Base-by-base conservation (phyloP, 2,329 filamentous ascomycete genomes). In the Ceratocystis destructans region DNA sequence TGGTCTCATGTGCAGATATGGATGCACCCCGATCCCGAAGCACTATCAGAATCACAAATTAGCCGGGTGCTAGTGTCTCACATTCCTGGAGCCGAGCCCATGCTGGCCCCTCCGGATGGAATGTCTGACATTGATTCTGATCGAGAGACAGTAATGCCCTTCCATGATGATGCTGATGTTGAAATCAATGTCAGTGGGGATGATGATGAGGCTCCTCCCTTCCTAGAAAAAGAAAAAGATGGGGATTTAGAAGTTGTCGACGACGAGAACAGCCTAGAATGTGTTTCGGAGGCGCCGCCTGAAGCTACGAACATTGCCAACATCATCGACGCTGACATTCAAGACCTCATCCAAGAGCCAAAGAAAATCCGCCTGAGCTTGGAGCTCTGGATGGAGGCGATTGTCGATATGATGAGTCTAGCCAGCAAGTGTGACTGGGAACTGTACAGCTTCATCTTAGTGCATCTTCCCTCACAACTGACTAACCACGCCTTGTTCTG, bases 401-500 rank as follows among this genome's bases (percentile, higher is more conserved):
- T 95, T 46, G 82, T 90, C 31, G 53, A 57, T 17, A 53, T 66
- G 31, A 20, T 68, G 15, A 31, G 61, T 41, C 33, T 64, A n/a
- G 50, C 48, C 8, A 66, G 64, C 22, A 44, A 61, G 25, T 64
- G 84, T 61, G 87, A 94, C 69, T 97, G 93, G 92, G 91, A 97
- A 73, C 79, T 96, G 1, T 96, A 96, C 78, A 93, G 90, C 75
- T 96, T 93, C 73, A 83, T 93, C 20, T 79, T 99, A 37, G 88
- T 90, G 5, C 89, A 96, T 74, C 78, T 96, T 8, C 89, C 90
- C 0, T 87, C 89, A 33, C 93, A 97, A 71, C 80, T 99, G 25
- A 89, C 87, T 74, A 99, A 99, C 71, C 90, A 94, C 72, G 87
- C 89, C 12, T 79, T 97, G 15, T 96, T 96, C 73, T 82, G 81